These are phyloP conservation scores for Ceratocystis albifundus DNA, from an alignment of 2,329 filamentous ascomycete genomes.

Conservation along the genomic window DNA sequence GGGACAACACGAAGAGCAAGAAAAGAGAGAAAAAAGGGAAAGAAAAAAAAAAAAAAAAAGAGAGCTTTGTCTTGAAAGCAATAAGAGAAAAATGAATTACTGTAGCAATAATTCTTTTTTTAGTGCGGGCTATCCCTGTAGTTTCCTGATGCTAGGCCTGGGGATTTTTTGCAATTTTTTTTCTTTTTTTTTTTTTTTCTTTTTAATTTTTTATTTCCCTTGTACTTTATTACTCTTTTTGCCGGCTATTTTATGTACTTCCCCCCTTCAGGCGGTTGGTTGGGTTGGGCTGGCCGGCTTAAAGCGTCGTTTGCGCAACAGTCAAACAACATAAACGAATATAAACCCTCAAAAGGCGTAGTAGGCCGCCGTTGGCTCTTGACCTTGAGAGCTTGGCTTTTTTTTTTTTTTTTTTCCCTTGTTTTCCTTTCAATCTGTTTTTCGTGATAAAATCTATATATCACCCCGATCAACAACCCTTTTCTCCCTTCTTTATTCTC, in stretches of 20 bases:
- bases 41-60: neutral
- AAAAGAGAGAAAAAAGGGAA: neutral
- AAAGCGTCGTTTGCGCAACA: slow-evolving; percentile 10
- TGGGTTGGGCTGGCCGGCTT: too few species aligned
- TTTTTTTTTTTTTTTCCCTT: neutral
- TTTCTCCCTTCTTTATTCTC: neutral
- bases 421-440: neutral
- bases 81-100: slow-evolving; percentile 9
- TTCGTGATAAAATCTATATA: slow-evolving; percentile 5
- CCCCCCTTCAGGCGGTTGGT: neutral
- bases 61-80: slow-evolving; percentile 1
- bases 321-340: slow-evolving; percentile 10
- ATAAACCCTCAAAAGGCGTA: slow-evolving; percentile 1
- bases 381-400: neutral
- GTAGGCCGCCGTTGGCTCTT: neutral
- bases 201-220: too few species aligned
- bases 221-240: neutral
- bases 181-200: neutral
- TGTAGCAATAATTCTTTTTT: neutral
- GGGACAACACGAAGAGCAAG: neutral
- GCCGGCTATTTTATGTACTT: too few species aligned
- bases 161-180: neutral
- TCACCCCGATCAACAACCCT: neutral
- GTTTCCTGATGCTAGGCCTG: neutral
- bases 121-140: neutral